Conservation (phyloP, 179 eudicot species). For the Beta corolliflora region DNA sequence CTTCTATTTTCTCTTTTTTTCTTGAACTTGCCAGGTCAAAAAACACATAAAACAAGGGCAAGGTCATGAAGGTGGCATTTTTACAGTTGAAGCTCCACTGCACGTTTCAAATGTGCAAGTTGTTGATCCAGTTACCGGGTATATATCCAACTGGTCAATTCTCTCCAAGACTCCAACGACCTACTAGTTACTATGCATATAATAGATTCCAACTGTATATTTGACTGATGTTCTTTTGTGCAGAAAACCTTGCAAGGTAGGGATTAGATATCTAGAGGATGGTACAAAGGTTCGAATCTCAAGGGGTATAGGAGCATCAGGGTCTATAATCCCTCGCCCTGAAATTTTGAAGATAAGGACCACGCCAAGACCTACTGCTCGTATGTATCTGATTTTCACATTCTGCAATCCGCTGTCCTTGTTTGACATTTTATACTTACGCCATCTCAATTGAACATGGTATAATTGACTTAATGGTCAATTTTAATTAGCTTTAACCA, state of each 20-base stretch:
- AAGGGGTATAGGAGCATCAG: conserved; percentile 51
- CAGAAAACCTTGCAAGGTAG: conserved; percentile 86
- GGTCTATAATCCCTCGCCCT: conserved; percentile 47
- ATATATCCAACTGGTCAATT: conserved; percentile 25
- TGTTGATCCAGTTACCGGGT: conserved; percentile 88
- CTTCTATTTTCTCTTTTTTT: not conserved
- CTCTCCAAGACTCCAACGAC: not conserved
- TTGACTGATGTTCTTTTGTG: conserved; percentile 12
- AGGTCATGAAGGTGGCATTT: conserved; percentile 98
- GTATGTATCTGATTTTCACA: conserved; percentile 30
- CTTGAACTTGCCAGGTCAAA: conserved; percentile 61
- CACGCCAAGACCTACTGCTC: conserved; percentile 36
- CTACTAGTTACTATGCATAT: not conserved
- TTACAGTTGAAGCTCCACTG: conserved; percentile 89
- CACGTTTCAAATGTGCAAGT: conserved; percentile 95
- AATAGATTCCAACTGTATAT: not conserved
- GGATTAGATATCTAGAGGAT: conserved; percentile 71
- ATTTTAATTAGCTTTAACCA: not conserved
- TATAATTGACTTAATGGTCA: not conserved
- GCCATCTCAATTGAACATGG: too few species aligned
- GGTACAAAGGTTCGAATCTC: conserved; percentile 66
- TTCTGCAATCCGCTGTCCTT: conserved; percentile 5
- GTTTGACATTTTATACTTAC: not conserved
- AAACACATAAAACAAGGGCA: conserved; percentile 98
- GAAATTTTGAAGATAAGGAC: conserved; percentile 42